Evolutionary conservation across 257 asterid species (phyloP).

Genomic region (Rubia yunnanensis): DNA sequence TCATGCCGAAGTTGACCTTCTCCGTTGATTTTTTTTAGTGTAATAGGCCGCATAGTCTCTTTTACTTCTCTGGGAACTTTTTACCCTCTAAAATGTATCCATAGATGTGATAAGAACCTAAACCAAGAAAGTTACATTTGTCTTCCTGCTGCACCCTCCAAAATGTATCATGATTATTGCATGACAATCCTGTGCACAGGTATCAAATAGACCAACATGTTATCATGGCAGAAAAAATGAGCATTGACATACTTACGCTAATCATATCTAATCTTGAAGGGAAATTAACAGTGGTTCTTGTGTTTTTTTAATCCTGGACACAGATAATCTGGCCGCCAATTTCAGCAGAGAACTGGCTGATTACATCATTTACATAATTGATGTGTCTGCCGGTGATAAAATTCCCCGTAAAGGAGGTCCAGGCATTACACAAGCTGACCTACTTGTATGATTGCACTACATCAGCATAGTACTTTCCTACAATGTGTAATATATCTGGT

Average conservation of each 20-base stretch:
- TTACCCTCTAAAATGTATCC: background rate
- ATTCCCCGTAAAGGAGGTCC: conserved; percentile 99
- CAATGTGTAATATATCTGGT: background rate
- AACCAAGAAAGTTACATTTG: background rate
- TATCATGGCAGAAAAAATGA: background rate
- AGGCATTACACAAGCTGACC: conserved; percentile 96
- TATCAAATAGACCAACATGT: background rate
- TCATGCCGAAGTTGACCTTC: background rate
- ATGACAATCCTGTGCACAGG: background rate
- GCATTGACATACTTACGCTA: background rate
- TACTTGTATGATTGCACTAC: conserved; percentile 44
- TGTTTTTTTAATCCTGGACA: conserved; percentile 9
- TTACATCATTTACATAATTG: conserved; percentile 83
- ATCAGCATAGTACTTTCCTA: background rate
- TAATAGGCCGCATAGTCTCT: background rate
- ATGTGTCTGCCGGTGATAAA: conserved; percentile 91
- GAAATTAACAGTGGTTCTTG: background rate
- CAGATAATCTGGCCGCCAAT: conserved; percentile 92
- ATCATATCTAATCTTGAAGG: background rate
- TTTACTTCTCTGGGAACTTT: background rate
- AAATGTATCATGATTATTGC: conserved; percentile 1
- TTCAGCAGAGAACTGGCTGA: conserved; percentile 96
- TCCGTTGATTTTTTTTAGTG: background rate
- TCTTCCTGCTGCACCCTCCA: background rate
- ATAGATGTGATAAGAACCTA: background rate